These are phyloP conservation scores for Anethum foeniculum DNA, from an alignment of 140 eudicot species.

Conservation along the genomic window DNA sequence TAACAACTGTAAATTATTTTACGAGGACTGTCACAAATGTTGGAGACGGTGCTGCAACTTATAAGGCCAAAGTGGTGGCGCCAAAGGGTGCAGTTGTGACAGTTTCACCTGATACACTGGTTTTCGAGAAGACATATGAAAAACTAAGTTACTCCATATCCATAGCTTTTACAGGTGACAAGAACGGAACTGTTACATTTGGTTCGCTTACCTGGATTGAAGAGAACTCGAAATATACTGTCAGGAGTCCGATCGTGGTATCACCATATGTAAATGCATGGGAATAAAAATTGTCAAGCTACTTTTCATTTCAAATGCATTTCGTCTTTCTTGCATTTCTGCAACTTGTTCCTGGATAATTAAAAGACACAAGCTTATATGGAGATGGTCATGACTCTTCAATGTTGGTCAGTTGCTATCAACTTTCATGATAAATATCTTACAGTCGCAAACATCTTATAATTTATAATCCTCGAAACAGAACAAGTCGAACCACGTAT, in stretches of 20 bases:
- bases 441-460: no score
- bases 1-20: neutral
- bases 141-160: conserved; percentile 23
- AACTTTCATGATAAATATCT: no score
- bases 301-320: no score
- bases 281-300: neutral
- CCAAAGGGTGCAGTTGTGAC: conserved; percentile 18
- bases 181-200: conserved; percentile 5
- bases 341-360: no score
- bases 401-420: no score
- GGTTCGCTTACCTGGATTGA: conserved; percentile 35
- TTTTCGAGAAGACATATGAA: conserved; percentile 21
- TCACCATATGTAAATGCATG: conserved; percentile 11
- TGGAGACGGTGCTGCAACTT: conserved; percentile 29
- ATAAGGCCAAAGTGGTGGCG: conserved; percentile 20
- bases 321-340: no score
- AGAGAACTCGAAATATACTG: conserved; percentile 19
- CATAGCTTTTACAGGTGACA: neutral
- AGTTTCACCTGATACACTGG: conserved; percentile 23
- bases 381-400: no score
- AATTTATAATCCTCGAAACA: no score
- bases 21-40: conserved; percentile 34
- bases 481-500: no score
- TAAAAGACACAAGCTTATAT: no score
- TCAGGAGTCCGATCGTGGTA: conserved; percentile 40